Base-by-base conservation (phyloP, 306 rosid species). In the Fragaria ananassa region DNA sequence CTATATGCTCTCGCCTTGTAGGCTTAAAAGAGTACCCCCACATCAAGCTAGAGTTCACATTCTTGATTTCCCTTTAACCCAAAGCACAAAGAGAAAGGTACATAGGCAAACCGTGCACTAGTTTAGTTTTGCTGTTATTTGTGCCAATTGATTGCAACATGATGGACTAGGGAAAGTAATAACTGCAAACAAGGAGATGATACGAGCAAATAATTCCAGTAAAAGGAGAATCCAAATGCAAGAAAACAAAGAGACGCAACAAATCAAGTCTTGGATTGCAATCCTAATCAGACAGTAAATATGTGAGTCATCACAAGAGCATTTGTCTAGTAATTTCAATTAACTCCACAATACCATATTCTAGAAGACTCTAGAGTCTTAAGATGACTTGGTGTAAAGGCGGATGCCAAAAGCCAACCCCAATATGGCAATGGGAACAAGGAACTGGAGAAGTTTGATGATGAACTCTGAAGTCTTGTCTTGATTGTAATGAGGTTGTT, bases 401-500 rank as follows among this genome's bases (percentile, higher is more conserved):
- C 84, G 91, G 61, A 85, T 50, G 9, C 87, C 87, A 25, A 83
- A 73, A 1, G 88, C 91, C 76, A 87, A 75, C 68, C 91, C 88
- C 87, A 87, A 78, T 75, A 87, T 87, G 8, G 87, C 87, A 19
- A 87, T 81, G 25, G 91, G 91, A 31, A 87, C 85, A 17, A 87
- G 87, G 83, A 85, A 87, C 67, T 87, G 91, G 68, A 87, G 91
- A 68, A 87, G 83, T 74, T 85, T 85, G 76, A 87, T 64, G 72
- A 87, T 87, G 77, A 87, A 87, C 77, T 85, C 88, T 0, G 91
- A 82, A 25, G 91, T 87, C 84, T 85, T 87, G 81, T 87, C 91
- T 72, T 85, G 91, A 70, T 87, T 82, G 85, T 85, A 87, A n/a
- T 80, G 70, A 78, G 91, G 88, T 81, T 87, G 88, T 71, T 87